phyloP scores from a whole-genome alignment of 2,329 filamentous ascomycete species.

The Fusarium beomiforme region DNA sequence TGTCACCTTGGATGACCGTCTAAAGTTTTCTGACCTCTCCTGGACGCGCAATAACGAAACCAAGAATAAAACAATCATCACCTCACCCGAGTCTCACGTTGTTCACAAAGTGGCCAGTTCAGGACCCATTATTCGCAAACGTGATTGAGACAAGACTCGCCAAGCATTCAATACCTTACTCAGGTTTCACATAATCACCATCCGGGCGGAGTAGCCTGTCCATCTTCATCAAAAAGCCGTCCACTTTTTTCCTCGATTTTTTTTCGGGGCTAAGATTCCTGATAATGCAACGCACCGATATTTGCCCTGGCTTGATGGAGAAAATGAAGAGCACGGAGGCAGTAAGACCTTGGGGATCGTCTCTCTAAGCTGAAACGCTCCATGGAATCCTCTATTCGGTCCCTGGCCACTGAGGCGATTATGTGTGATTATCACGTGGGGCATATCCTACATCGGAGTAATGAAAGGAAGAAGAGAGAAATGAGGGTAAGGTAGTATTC shows the following conservation, averaged over 20 bases:
- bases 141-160: constrained; percentile 3
- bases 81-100: constrained; percentile 18
- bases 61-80: constrained; percentile 14
- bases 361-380: constrained; percentile 18
- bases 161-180: constrained; percentile 7
- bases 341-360: constrained; percentile 4
- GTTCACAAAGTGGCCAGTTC: constrained; percentile 6
- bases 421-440: constrained; percentile 8
- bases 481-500: not conserved
- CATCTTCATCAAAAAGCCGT: constrained; percentile 23
- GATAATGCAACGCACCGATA: constrained; percentile 17
- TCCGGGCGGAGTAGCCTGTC: constrained; percentile 12
- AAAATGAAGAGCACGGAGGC: constrained; percentile 1
- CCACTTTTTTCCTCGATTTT: constrained; percentile 1
- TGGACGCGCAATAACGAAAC: constrained; percentile 16
- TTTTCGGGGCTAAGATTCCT: constrained; percentile 15
- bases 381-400: not conserved
- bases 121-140: constrained; percentile 23
- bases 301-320: not conserved
- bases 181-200: constrained; percentile 28
- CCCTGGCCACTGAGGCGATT: constrained; percentile 11
- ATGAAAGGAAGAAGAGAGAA: not conserved
- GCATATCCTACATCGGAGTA: not conserved
- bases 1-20: too few relatives aligned
- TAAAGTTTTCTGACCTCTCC: too few relatives aligned